A percentile compares a stretch with the other conserved stretches of the same genome.
These are phyloP conservation scores for Phyllosticta ampelicida DNA, from an alignment of 2,329 filamentous ascomycete genomes.

Conservation along the genomic window DNA sequence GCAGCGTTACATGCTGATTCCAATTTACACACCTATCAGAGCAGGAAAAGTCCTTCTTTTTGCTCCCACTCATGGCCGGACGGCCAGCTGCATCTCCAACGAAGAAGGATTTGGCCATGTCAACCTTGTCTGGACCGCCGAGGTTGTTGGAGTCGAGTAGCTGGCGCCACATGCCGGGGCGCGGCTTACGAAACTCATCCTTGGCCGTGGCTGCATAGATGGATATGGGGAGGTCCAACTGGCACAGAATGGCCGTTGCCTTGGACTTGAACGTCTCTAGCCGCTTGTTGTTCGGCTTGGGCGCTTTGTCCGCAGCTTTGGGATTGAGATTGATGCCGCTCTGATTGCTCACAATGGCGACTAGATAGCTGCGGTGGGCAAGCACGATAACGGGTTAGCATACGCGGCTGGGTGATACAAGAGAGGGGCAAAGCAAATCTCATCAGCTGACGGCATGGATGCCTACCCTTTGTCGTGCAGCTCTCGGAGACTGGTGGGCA, in stretches of 20 bases:
- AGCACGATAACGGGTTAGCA: constrained; percentile 6
- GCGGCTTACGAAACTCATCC: constrained; percentile 78
- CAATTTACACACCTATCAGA: constrained; percentile 42
- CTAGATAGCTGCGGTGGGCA: constrained; percentile 46
- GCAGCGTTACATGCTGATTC: constrained; percentile 11
- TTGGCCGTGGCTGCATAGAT: constrained; percentile 79
- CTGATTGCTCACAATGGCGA: constrained; percentile 84
- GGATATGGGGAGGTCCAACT: constrained; percentile 63
- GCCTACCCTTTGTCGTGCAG: constrained; percentile 58
- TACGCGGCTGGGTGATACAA: background rate
- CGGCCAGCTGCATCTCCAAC: constrained; percentile 71
- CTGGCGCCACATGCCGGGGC: constrained; percentile 77
- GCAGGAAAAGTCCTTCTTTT: constrained; percentile 47
- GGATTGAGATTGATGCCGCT: constrained; percentile 65
- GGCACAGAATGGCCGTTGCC: constrained; percentile 54
- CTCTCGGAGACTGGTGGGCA: constrained; percentile 56
- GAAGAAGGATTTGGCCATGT: constrained; percentile 65
- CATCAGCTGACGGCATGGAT: constrained; percentile 9
- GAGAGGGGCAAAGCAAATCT: constrained; percentile 9
- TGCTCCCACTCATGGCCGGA: constrained; percentile 31
- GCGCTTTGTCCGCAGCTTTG: constrained; percentile 41
- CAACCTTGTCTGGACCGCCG: constrained; percentile 45
- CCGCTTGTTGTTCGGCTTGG: constrained; percentile 56
- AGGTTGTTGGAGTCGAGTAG: constrained; percentile 44
- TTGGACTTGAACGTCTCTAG: constrained; percentile 77